Conservation (phyloP, 2,329 filamentous ascomycete genomes). For the Trichoderma aggressivum region DNA sequence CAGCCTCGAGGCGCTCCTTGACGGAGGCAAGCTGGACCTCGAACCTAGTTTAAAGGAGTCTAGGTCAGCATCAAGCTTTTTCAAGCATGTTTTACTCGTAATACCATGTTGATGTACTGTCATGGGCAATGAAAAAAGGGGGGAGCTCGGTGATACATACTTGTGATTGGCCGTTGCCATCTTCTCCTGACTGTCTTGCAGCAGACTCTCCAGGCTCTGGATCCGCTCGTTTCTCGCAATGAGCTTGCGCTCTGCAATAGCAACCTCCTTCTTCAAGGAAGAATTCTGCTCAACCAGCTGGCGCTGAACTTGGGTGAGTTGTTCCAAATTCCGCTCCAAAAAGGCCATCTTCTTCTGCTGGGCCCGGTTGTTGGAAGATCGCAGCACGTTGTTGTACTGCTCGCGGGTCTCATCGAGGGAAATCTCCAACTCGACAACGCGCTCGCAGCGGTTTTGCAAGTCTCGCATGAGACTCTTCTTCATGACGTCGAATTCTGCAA, state of each 20-base stretch:
- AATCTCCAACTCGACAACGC: conserved; percentile 96
- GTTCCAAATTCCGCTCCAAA: conserved; percentile 94
- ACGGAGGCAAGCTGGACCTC: conserved; percentile 95
- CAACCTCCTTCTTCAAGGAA: conserved; percentile 96
- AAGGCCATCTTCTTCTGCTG: conserved; percentile 99
- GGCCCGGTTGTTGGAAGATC: conserved; percentile 94
- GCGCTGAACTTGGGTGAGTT: conserved; percentile 93
- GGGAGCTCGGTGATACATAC: conserved; percentile 52
- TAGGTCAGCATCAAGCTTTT: conserved; percentile 14
- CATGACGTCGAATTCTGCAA: conserved; percentile 98
- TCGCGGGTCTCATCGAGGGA: conserved; percentile 95
- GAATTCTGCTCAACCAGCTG: conserved; percentile 98
- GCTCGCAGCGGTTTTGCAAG: conserved; percentile 95
- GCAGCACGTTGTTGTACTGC: conserved; percentile 98
- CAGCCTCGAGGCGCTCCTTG: conserved; percentile 94
- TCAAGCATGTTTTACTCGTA: not conserved
- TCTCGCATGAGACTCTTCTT: conserved; percentile 99
- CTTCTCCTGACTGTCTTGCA: conserved; percentile 98
- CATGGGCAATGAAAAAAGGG: not conserved
- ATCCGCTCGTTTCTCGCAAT: conserved; percentile 97
- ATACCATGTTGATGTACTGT: conserved; percentile 28
- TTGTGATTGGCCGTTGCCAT: conserved; percentile 94
- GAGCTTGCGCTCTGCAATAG: conserved; percentile 95
- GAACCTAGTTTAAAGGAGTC: conserved; percentile 60
- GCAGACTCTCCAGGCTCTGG: conserved; percentile 82